Evolutionary conservation across 441 rosid genomes (phyloP), one percentile per base, ranked within the genome.

Genomic region (Gossypium davidsonii): DNA sequence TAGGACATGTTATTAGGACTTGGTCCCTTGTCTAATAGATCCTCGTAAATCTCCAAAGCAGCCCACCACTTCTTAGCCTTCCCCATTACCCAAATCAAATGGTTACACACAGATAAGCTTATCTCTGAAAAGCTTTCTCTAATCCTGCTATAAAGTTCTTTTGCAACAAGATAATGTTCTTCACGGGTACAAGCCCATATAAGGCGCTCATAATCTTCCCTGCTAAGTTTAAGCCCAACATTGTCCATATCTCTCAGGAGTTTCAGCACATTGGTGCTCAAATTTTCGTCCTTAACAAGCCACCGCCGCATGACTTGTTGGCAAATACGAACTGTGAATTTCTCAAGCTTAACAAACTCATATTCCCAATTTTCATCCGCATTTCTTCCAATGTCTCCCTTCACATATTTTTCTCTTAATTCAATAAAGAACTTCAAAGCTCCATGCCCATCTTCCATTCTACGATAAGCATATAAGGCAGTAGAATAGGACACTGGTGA

Each of bases 61-160:
- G 97, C 94, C 97, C 95, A 89, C 97, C 97, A 94, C 74, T 87
- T 94, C 84, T 85, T 92, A 53, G 97, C 95, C 77, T 85, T 90
- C 62, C 98, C 97, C 97, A 92, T 84, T 77, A 90, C 70, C 97
- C 97, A 94, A 71, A 94, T 94, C 79, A 88, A 71, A 78, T 94
- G 98, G 85, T 92, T 94, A 85, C 97, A 89, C 37, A 90, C 92
- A 17, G 97, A 89, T 56, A 94, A 66, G 80, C 91, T 90, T 76
- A 90, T 88, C 8, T 84, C 87, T 20, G 72, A 61, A 69, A 80
- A 53, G 52, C 78, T 80, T 79, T 86, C 95, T 82, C 97, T 90
- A 58, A 86, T 83, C 78, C 92, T 85, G 72, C 21, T 74, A 59
- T 94, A 94, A 73, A 94, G 76, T 78, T 92, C 95, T 78, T 87